Percentiles rank a stretch among this genome's conserved stretches.
These are phyloP conservation scores for Acanthamoeba royreba DNA, from an alignment of 208 protist species.

Conservation along the genomic window DNA sequence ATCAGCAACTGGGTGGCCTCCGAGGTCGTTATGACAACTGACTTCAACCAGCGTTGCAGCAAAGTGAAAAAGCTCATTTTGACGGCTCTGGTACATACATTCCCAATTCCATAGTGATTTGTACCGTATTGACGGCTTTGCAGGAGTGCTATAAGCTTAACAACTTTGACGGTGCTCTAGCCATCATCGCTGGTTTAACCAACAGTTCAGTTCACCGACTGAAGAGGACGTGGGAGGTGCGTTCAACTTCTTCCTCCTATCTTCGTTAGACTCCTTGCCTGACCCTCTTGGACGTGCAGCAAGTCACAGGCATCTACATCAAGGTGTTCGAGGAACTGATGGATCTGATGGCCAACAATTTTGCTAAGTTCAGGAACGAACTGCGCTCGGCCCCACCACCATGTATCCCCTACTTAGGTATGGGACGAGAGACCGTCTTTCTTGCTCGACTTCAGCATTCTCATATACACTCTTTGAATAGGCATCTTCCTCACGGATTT, in stretches of 20 bases:
- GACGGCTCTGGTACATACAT: background rate
- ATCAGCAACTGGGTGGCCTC: background rate
- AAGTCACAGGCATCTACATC: too few species aligned
- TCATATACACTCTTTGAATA: background rate
- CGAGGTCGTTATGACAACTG: background rate
- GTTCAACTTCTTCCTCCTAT: too few species aligned
- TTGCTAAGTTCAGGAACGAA: background rate
- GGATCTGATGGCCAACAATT: too few species aligned
- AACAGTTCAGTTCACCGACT: background rate
- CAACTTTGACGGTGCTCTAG: conserved; percentile 44
- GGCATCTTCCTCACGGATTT: background rate
- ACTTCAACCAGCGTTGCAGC: conserved; percentile 32
- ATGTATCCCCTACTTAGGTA: conserved; percentile 4
- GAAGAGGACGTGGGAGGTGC: too few species aligned
- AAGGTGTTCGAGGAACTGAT: too few species aligned
- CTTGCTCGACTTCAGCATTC: background rate
- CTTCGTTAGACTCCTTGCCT: too few species aligned
- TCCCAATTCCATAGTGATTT: background rate
- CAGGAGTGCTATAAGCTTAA: background rate
- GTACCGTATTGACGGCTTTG: background rate
- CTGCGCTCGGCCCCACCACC: background rate
- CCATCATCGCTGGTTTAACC: background rate
- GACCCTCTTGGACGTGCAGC: too few species aligned
- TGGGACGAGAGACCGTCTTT: too few species aligned
- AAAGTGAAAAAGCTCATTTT: too few species aligned